These are phyloP conservation scores for Populus euphratica DNA, from an alignment of 345 rosid species.

Conservation along the genomic window DNA sequence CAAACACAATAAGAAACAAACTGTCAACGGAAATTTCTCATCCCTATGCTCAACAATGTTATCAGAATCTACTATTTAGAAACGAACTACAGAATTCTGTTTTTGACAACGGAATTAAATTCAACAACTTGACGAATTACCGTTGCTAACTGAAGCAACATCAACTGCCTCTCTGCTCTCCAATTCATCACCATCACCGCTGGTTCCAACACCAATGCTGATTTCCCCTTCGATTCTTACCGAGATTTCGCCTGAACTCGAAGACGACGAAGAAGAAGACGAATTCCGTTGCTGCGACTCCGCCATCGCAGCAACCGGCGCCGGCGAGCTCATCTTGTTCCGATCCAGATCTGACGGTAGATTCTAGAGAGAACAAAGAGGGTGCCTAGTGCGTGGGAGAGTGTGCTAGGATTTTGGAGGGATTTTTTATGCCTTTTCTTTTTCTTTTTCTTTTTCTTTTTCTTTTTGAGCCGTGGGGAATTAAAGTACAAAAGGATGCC, in stretches of 20 bases:
- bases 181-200: conserved; percentile 30
- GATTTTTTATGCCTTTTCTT: background rate
- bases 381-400: background rate
- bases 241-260: conserved; percentile 38
- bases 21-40: background rate
- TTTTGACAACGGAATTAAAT: conserved; percentile 24
- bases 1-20: background rate
- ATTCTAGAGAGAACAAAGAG: background rate
- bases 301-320: conserved; percentile 35
- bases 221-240: conserved; percentile 39
- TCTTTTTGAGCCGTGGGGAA: background rate
- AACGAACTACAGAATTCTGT: background rate
- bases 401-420: conserved; percentile 24
- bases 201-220: conserved; percentile 21
- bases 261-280: conserved; percentile 25
- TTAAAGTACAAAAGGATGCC: background rate
- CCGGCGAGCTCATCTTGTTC: conserved; percentile 15
- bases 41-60: background rate
- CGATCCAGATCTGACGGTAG: conserved; percentile 45
- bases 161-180: conserved; percentile 27
- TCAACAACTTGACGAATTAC: conserved; percentile 32
- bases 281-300: conserved; percentile 39
- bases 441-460: background rate
- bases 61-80: background rate
- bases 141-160: conserved; percentile 31